These are phyloP conservation scores for Conoideocrella luteorostrata DNA, from an alignment of 2,329 filamentous ascomycete species.

Conservation along the genomic window DNA sequence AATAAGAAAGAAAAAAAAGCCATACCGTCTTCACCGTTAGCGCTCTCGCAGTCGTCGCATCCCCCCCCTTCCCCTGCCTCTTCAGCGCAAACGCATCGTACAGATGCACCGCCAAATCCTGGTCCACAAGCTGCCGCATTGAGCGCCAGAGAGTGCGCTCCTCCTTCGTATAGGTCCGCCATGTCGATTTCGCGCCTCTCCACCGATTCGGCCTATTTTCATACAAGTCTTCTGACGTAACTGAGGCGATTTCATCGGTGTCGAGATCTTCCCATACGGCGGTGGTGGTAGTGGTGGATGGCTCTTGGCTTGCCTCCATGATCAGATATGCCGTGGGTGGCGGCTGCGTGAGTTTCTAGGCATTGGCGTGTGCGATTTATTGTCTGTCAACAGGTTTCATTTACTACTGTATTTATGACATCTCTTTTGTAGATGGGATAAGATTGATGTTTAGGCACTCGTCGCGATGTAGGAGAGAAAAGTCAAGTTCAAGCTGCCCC, in stretches of 20 bases:
- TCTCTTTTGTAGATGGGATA: too few relatives aligned
- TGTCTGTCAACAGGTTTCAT: too few relatives aligned
- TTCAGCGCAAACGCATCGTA: conserved; percentile 73
- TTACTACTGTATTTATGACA: too few relatives aligned
- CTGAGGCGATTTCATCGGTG: conserved; percentile 39
- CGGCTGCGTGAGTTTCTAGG: neutral
- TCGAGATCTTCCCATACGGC: conserved; percentile 34
- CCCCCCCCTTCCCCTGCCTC: conserved; percentile 19
- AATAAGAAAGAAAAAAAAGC: too few relatives aligned
- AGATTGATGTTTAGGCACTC: neutral
- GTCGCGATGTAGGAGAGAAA: too few relatives aligned
- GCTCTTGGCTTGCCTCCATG: too few relatives aligned
- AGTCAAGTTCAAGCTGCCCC: too few relatives aligned
- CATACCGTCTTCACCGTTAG: conserved; percentile 24
- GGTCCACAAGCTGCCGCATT: conserved; percentile 55
- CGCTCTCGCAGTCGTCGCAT: conserved; percentile 19
- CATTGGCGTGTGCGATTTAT: too few relatives aligned
- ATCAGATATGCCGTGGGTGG: neutral
- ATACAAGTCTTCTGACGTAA: conserved; percentile 40
- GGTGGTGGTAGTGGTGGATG: conserved; percentile 2
- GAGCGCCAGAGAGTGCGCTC: conserved; percentile 59
- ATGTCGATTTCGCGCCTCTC: conserved; percentile 59
- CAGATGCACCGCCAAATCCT: conserved; percentile 68
- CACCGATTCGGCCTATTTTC: conserved; percentile 63
- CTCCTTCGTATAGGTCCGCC: conserved; percentile 54